Evolutionary conservation across 2,329 filamentous ascomycete species (phyloP).

Genomic region (Hymenoscyphus scutula): DNA sequence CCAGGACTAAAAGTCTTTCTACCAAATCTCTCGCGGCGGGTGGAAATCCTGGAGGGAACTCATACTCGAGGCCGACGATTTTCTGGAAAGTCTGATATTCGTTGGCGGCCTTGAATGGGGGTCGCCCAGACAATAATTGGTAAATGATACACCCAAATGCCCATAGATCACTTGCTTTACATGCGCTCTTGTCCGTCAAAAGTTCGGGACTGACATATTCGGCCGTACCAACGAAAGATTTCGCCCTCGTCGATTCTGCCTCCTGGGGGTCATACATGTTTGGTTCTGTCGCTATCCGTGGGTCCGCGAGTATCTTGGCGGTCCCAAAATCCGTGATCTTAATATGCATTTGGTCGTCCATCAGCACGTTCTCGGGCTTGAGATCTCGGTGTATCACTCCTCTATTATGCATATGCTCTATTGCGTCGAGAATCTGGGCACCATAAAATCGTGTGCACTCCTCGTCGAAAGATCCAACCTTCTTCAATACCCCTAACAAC

Average conservation of each 20-base stretch:
- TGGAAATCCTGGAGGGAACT: constrained; percentile 88
- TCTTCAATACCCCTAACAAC: constrained; percentile 87
- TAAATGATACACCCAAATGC: constrained; percentile 98
- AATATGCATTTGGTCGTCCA: constrained; percentile 95
- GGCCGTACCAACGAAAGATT: constrained; percentile 95
- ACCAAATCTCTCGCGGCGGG: constrained; percentile 82
- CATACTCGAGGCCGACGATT: constrained; percentile 91
- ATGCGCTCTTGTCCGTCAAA: constrained; percentile 94
- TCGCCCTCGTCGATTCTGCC: constrained; percentile 69
- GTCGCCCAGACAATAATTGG: constrained; percentile 90
- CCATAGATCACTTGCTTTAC: constrained; percentile 97
- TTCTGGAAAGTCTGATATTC: constrained; percentile 99
- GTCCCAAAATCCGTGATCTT: constrained; percentile 99
- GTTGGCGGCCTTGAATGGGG: constrained; percentile 92
- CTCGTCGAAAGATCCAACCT: constrained; percentile 89
- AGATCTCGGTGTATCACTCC: constrained; percentile 95
- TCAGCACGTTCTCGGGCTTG: constrained; percentile 93
- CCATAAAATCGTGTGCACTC: constrained; percentile 94
- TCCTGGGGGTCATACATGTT: constrained; percentile 38
- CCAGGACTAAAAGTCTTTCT: constrained; percentile 84
- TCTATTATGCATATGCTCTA: constrained; percentile 96
- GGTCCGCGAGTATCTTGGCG: constrained; percentile 80
- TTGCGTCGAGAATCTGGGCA: constrained; percentile 91
- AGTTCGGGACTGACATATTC: constrained; percentile 98
- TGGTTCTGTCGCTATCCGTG: constrained; percentile 38